phyloP scores from a whole-genome alignment of 164 flowering plant genomes.

The Tinospora cordifolia region DNA sequence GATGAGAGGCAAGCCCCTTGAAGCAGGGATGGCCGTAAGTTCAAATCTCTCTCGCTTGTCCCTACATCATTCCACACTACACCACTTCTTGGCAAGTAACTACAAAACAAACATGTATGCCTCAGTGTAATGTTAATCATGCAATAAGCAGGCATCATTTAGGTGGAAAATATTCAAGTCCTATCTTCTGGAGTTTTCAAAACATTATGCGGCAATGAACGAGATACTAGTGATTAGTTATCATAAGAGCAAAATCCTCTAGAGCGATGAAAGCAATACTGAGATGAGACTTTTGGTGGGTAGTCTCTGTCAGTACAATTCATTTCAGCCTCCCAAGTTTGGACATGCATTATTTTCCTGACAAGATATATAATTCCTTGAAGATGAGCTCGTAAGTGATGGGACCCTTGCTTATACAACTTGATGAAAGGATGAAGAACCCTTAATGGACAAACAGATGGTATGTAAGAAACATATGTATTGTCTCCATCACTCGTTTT shows the following conservation, averaged over 20 bases:
- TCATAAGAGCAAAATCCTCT: background rate
- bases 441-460: background rate
- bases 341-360: background rate
- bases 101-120: too few species aligned
- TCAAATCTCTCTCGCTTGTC: background rate
- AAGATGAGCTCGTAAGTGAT: background rate
- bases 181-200: background rate
- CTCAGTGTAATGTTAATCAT: too few species aligned
- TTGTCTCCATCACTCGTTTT: background rate
- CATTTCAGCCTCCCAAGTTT: background rate
- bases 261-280: background rate
- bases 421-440: conserved; percentile 1
- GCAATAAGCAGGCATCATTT: background rate
- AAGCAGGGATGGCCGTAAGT: background rate
- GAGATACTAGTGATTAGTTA: background rate
- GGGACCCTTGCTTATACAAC: conserved; percentile 1
- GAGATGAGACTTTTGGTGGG: background rate
- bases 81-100: background rate
- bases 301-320: background rate
- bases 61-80: background rate
- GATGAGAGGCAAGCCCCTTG: conserved; percentile 1
- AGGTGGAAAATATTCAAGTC: background rate
- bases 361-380: background rate
- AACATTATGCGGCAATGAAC: too few species aligned
- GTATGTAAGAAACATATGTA: background rate